Evolutionary conservation across 2,329 filamentous ascomycete genomes (phyloP).

Genomic region (Xylaria sp.): DNA sequence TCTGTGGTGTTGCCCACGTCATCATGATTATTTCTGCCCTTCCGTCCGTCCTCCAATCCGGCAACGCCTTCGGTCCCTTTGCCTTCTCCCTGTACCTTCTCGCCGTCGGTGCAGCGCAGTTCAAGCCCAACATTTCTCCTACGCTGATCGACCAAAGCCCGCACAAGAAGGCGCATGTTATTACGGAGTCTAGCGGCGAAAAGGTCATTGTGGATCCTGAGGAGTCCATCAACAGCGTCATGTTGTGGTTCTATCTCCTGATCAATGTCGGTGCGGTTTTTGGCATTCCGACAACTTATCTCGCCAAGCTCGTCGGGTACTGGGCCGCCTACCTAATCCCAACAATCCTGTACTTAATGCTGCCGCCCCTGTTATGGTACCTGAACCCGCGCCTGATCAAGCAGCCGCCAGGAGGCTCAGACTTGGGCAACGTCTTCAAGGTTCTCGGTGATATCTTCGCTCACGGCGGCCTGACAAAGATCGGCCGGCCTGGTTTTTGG

Average conservation of each 20-base stretch:
- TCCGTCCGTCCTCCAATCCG: slow-evolving; percentile 54
- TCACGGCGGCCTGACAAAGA: slow-evolving; percentile 44
- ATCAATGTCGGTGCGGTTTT: slow-evolving; percentile 64
- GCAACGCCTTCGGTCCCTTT: slow-evolving; percentile 61
- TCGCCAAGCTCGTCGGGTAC: slow-evolving; percentile 61
- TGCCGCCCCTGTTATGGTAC: slow-evolving; percentile 66
- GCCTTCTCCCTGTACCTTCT: slow-evolving; percentile 69
- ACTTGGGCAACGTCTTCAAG: slow-evolving; percentile 59
- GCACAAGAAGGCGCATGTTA: slow-evolving; percentile 63
- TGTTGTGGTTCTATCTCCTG: slow-evolving; percentile 68
- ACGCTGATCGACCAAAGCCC: slow-evolving; percentile 74
- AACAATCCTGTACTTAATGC: slow-evolving; percentile 65
- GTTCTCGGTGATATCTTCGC: slow-evolving; percentile 52
- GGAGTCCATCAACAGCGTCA: slow-evolving; percentile 71
- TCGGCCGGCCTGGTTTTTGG: slow-evolving; percentile 58
- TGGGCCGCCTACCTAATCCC: slow-evolving; percentile 58
- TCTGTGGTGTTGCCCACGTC: slow-evolving; percentile 51
- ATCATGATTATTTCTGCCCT: slow-evolving; percentile 50
- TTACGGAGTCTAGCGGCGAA: slow-evolving; percentile 64
- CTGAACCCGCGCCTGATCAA: slow-evolving; percentile 67
- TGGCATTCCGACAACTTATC: slow-evolving; percentile 61
- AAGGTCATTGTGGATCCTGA: slow-evolving; percentile 73
- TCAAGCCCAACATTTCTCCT: slow-evolving; percentile 78
- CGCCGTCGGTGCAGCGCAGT: slow-evolving; percentile 70
- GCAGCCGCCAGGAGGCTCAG: slow-evolving; percentile 71